These are phyloP conservation scores for Hyphopichia buzzinii DNA, from an alignment of 1,139 yeast genomes.

Conservation along the genomic window DNA sequence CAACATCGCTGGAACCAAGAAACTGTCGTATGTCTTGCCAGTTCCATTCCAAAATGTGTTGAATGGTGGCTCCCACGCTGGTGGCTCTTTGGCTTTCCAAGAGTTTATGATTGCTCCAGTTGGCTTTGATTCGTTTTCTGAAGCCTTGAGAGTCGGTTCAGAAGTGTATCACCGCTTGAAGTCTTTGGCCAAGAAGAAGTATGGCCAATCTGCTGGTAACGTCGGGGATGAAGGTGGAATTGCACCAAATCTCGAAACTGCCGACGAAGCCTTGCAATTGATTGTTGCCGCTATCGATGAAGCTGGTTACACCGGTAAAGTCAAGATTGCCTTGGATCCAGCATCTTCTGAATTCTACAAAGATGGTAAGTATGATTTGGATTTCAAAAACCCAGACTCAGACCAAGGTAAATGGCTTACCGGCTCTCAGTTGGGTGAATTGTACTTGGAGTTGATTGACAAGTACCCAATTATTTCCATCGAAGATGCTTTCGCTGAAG, in stretches of 20 bases:
- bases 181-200: constrained; percentile 77
- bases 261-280: constrained; percentile 89
- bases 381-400: constrained; percentile 87
- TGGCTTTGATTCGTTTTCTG: constrained; percentile 76
- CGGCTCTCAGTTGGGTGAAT: constrained; percentile 73
- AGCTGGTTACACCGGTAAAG: constrained; percentile 86
- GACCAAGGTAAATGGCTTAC: constrained; percentile 81
- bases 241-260: constrained; percentile 85
- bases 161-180: constrained; percentile 91
- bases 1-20: constrained; percentile 56
- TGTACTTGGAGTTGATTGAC: constrained; percentile 67
- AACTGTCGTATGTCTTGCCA: constrained; percentile 70
- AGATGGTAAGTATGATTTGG: constrained; percentile 89
- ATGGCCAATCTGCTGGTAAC: constrained; percentile 92
- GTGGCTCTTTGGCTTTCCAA: constrained; percentile 93
- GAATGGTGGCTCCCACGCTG: constrained; percentile 97
- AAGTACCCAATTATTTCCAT: constrained; percentile 91
- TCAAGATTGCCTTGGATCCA: constrained; percentile 80
- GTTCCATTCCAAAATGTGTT: constrained; percentile 92
- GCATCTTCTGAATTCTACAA: constrained; percentile 92
- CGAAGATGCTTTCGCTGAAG: constrained; percentile 96
- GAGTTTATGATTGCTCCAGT: constrained; percentile 94
- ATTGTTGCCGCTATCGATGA: constrained; percentile 76
- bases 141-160: constrained; percentile 85
- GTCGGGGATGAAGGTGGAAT: constrained; percentile 99